These are phyloP conservation scores for Beauveria caledonica DNA, from an alignment of 2,329 filamentous ascomycete species.

Conservation along the genomic window DNA sequence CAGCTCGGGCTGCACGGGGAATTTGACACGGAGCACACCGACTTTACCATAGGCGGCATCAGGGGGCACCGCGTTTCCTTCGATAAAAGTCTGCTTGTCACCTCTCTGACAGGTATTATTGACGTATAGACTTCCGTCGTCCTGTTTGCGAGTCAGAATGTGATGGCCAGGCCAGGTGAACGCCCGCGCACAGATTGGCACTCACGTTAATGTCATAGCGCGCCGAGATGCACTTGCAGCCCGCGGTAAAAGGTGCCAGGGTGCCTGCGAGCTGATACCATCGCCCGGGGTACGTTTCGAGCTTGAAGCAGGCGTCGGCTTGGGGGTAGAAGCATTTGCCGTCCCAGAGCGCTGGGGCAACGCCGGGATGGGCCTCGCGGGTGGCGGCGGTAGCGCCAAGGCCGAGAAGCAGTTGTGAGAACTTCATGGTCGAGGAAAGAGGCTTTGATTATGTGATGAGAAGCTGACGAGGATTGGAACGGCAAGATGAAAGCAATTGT, in stretches of 20 bases:
- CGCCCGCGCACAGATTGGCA: not conserved
- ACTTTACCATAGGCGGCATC: conserved; percentile 21
- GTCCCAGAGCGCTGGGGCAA: conserved; percentile 23
- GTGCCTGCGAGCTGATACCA: conserved; percentile 28
- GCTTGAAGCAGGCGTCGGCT: conserved; percentile 20
- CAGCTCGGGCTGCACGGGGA: conserved; percentile 21
- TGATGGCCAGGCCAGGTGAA: not conserved
- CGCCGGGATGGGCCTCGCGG: conserved; percentile 13
- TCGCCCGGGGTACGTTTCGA: conserved; percentile 24
- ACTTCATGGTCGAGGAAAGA: not conserved
- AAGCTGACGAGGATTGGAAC: no score
- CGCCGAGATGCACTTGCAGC: conserved; percentile 26
- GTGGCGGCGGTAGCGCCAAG: not conserved
- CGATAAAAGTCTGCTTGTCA: conserved; percentile 21
- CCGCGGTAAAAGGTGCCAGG: conserved; percentile 21
- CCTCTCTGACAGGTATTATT: conserved; percentile 24
- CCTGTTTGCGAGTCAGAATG: conserved; percentile 13
- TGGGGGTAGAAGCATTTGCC: conserved; percentile 25
- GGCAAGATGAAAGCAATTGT: no score
- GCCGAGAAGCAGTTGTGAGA: not conserved
- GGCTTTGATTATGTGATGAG: not conserved
- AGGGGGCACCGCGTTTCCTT: conserved; percentile 22
- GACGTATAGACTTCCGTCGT: conserved; percentile 24
- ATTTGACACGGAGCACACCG: conserved; percentile 24
- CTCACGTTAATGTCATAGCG: conserved; percentile 25